Evolutionary conservation across 2,329 filamentous ascomycete species (phyloP).

Genomic region (Pseudopithomyces maydicus): DNA sequence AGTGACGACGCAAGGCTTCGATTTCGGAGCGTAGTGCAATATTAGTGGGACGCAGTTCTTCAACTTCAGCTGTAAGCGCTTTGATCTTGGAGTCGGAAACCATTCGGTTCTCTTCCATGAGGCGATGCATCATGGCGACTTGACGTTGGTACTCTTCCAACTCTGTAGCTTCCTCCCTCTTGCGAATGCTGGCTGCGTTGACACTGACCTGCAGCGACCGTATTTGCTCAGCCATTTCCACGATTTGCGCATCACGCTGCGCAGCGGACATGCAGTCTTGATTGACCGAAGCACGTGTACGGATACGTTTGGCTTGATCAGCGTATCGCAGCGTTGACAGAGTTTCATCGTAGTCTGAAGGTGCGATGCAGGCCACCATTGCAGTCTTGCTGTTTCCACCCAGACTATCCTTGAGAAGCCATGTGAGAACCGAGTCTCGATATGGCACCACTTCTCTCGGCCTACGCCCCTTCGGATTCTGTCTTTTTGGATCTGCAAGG

Average conservation of each 20-base stretch:
- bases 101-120: constrained; percentile 93
- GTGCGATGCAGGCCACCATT: constrained; percentile 98
- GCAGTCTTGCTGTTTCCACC: constrained; percentile 98
- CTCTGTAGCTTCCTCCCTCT: constrained; percentile 82
- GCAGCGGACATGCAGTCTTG: constrained; percentile 92
- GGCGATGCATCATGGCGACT: constrained; percentile 85
- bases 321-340: constrained; percentile 95
- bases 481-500: constrained; percentile 70
- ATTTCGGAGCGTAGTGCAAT: constrained; percentile 73
- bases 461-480: constrained; percentile 46
- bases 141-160: constrained; percentile 94
- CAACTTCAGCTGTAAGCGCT: constrained; percentile 65
- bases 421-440: constrained; percentile 80
- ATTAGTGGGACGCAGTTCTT: constrained; percentile 53
- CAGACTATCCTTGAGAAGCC: constrained; percentile 93
- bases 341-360: constrained; percentile 95
- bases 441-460: constrained; percentile 79
- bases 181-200: constrained; percentile 62
- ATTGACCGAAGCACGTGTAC: constrained; percentile 91
- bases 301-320: constrained; percentile 96
- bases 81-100: constrained; percentile 94
- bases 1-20: constrained; percentile 82
- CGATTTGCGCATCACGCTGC: constrained; percentile 91
- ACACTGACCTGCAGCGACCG: constrained; percentile 79
- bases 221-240: constrained; percentile 94